Evolutionary conservation across 306 rosid genomes (phyloP), one percentile per base, ranked within the genome.

Genomic region (Cucumis sativus): DNA sequence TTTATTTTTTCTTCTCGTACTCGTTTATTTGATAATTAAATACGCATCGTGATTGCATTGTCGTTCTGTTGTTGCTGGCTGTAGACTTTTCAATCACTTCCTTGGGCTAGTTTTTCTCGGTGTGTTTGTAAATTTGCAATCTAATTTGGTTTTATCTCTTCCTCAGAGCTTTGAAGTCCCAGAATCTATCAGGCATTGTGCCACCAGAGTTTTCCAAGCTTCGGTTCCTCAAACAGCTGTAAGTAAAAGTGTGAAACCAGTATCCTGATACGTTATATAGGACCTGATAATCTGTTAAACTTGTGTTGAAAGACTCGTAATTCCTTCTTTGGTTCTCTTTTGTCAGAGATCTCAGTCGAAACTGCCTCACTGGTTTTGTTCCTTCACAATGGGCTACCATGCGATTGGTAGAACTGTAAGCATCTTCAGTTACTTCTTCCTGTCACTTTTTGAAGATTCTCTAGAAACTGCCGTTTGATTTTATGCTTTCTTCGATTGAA

Each of bases 161-260:
- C 7, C 21, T 85, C 88, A 94, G 98, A 85, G 86, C 74, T 81
- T 78, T 92, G 65, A 94, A 92, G 91, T 78, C 88, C 71, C 93
- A 91, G 84, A 94, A 92, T 81, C 84, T 94, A 40, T 78, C 96
- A 37, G 96, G 95, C 6, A 52, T 82, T 30, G 85, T 94, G 73
- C 88, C 98, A 65, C 86, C 94, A 49, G 97, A 90, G 80, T 88
- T 94, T 79, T 86, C 98, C 30, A 89, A 92, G 89, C 91, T 94
- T 80, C 89, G 2, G 12, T 43, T 88, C 83, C 97, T 94, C 45
- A 83, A 61, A 73, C 8, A 1, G 59, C 78, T 94, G 98, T 94
- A 88, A 88, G 89, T 18, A 55, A 81, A 73, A 70, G 74, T 61
- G 89, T 18, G 65, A 74, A 61, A 74, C 77, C 61, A 81, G 68